phyloP scores from a whole-genome alignment of 164 flowering plant genomes.

The Liquidambar formosana region DNA sequence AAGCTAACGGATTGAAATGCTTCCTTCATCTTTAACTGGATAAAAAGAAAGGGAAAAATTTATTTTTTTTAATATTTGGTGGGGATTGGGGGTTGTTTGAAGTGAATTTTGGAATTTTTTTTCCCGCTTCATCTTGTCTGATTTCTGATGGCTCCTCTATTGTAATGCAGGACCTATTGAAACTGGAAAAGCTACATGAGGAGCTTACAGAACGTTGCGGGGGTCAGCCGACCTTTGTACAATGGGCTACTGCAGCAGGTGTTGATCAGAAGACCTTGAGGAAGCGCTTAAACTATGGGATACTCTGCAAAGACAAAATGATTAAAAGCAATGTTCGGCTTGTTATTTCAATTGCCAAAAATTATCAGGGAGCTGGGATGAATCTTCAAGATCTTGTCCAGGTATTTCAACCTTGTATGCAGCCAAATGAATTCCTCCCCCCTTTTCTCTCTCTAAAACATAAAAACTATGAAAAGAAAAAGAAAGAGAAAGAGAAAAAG shows the following conservation, averaged over 20 bases:
- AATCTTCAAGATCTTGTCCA: conserved; percentile 95
- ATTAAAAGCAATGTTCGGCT: conserved; percentile 90
- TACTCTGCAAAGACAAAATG: conserved; percentile 83
- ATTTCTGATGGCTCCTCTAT: not conserved
- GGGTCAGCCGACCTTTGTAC: conserved; percentile 63
- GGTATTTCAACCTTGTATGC: conserved; percentile 40
- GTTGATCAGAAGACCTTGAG: conserved; percentile 74
- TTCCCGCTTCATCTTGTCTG: not conserved
- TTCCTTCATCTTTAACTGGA: not conserved
- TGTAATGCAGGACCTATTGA: conserved; percentile 66
- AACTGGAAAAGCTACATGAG: conserved; percentile 67
- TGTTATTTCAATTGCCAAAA: conserved; percentile 94
- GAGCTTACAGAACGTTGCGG: conserved; percentile 70
- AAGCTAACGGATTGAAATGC: too few relatives aligned
- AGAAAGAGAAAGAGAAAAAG: too few relatives aligned
- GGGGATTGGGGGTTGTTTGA: not conserved
- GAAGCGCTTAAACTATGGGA: conserved; percentile 67
- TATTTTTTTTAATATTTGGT: not conserved
- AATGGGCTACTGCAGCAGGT: conserved; percentile 93
- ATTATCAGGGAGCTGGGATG: conserved; percentile 85
- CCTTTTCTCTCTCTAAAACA: not conserved
- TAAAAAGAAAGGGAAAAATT: not conserved
- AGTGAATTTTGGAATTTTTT: not conserved
- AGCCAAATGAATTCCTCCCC: not conserved
- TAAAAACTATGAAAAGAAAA: not conserved